These are phyloP conservation scores for Nitzschia sp. DNA, from an alignment of 108 stramenopile species.

Conservation along the genomic window DNA sequence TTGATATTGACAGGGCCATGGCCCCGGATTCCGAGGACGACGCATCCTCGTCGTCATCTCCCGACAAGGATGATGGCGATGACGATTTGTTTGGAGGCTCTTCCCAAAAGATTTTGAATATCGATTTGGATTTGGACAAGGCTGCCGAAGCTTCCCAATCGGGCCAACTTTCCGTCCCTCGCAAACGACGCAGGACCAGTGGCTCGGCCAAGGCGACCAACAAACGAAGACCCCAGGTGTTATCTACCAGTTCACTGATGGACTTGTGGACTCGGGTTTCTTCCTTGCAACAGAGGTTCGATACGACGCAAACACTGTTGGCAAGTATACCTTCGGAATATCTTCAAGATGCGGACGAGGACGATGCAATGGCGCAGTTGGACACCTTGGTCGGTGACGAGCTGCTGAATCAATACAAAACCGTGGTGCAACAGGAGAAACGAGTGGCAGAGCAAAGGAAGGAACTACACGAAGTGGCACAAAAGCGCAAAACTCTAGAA, in stretches of 20 bases:
- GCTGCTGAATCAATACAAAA: slow-evolving; percentile 46
- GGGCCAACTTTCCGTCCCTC: slow-evolving; percentile 9
- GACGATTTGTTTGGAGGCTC: slow-evolving; percentile 57
- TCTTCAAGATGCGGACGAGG: slow-evolving; percentile 17
- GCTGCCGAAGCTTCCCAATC: slow-evolving; percentile 10
- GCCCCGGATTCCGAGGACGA: slow-evolving; percentile 45
- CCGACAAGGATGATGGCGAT: slow-evolving; percentile 20
- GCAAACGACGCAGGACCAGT: slow-evolving; percentile 49
- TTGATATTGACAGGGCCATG: slow-evolving; percentile 26
- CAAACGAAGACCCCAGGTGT: slow-evolving; percentile 13
- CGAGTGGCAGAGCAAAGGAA: slow-evolving; percentile 42
- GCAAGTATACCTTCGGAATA: slow-evolving; percentile 19
- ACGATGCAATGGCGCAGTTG: slow-evolving; percentile 6
- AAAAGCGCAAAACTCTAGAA: slow-evolving; percentile 50
- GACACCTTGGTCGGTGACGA: slow-evolving; percentile 42
- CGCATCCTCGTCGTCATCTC: background rate
- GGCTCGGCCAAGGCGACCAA: background rate
- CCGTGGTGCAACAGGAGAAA: slow-evolving; percentile 39
- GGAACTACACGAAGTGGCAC: slow-evolving; percentile 60
- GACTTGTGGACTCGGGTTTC: slow-evolving; percentile 47
- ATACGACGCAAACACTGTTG: slow-evolving; percentile 27
- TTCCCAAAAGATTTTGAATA: slow-evolving; percentile 40
- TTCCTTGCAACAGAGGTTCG: slow-evolving; percentile 34
- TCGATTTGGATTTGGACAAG: slow-evolving; percentile 48
- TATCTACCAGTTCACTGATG: slow-evolving; percentile 45